A percentile compares a stretch with the other conserved stretches of the same genome.
Evolutionary conservation across 2,329 filamentous ascomycete species (phyloP).

Genomic region (Ilyonectria destructans): DNA sequence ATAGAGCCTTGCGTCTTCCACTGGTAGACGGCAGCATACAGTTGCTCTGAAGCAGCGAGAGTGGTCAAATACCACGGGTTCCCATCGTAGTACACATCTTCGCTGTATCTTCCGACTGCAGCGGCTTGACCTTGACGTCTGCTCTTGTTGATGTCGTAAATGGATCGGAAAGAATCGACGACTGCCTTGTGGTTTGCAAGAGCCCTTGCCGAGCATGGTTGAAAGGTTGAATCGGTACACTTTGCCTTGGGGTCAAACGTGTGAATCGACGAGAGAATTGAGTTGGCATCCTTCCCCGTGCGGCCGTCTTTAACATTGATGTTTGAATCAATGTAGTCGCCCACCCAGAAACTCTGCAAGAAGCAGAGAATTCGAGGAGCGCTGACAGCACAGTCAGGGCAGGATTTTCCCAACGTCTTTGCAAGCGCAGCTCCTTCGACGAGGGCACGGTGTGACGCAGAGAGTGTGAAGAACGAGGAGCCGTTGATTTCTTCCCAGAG

Average conservation of each 20-base stretch:
- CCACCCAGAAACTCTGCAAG: slow-evolving; percentile 79
- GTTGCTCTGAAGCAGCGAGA: slow-evolving; percentile 81
- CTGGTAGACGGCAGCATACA: slow-evolving; percentile 81
- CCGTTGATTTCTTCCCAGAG: slow-evolving; percentile 87
- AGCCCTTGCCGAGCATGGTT: slow-evolving; percentile 78
- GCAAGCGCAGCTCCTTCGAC: slow-evolving; percentile 79
- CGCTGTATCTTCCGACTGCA: slow-evolving; percentile 75
- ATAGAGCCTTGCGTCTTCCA: slow-evolving; percentile 76
- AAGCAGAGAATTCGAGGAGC: slow-evolving; percentile 81
- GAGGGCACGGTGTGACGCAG: slow-evolving; percentile 74
- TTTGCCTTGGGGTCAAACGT: slow-evolving; percentile 76
- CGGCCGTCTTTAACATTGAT: slow-evolving; percentile 74
- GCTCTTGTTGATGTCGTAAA: slow-evolving; percentile 77
- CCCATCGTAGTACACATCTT: slow-evolving; percentile 81
- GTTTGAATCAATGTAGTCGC: slow-evolving; percentile 76
- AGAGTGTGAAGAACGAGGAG: slow-evolving; percentile 83
- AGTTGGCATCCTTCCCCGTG: slow-evolving; percentile 79
- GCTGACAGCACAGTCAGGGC: slow-evolving; percentile 72
- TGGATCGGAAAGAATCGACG: slow-evolving; percentile 79
- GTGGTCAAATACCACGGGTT: slow-evolving; percentile 86
- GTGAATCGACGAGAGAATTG: slow-evolving; percentile 74
- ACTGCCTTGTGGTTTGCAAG: slow-evolving; percentile 82
- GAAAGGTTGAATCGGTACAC: slow-evolving; percentile 80
- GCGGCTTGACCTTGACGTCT: slow-evolving; percentile 71
- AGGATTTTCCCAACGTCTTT: slow-evolving; percentile 71